Evolutionary conservation across 1,139 yeast species (phyloP).

Genomic region (Protomyces lactucae-debilis): DNA sequence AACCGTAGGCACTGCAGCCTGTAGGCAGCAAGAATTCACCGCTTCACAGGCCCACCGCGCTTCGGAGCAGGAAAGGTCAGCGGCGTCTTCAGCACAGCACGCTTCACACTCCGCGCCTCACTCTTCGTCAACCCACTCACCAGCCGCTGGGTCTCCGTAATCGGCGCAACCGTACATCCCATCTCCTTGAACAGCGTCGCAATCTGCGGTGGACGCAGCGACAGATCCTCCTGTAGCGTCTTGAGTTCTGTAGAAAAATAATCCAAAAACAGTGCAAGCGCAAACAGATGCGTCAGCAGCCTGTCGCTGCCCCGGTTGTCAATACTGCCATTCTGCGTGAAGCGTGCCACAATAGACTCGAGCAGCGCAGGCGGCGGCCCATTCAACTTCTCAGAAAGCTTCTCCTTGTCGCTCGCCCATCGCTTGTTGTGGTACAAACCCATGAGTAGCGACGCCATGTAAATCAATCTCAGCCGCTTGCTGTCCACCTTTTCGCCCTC

Average conservation of each 20-base stretch:
- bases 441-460: conserved; percentile 70
- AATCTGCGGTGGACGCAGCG: conserved; percentile 55
- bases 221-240: conserved; percentile 79
- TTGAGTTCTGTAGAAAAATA: conserved; percentile 68
- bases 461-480: conserved; percentile 54
- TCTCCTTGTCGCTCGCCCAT: conserved; percentile 50
- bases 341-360: conserved; percentile 68
- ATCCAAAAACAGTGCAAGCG: conserved; percentile 68
- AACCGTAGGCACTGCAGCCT: no score
- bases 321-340: conserved; percentile 66
- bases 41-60: conserved; percentile 3
- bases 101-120: conserved; percentile 62
- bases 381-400: conserved; percentile 57
- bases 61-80: conserved; percentile 68
- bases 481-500: conserved; percentile 23
- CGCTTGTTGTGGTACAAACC: conserved; percentile 77
- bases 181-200: conserved; percentile 63
- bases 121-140: conserved; percentile 71
- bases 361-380: conserved; percentile 67
- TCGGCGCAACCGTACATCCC: conserved; percentile 74
- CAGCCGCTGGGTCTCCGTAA: conserved; percentile 76
- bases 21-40: no score
- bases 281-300: conserved; percentile 70
- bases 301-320: conserved; percentile 67
- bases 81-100: conserved; percentile 83